These are phyloP conservation scores for Wickerhamomyces xylosicus DNA, from an alignment of 805 yeast genomes.

Conservation along the genomic window DNA sequence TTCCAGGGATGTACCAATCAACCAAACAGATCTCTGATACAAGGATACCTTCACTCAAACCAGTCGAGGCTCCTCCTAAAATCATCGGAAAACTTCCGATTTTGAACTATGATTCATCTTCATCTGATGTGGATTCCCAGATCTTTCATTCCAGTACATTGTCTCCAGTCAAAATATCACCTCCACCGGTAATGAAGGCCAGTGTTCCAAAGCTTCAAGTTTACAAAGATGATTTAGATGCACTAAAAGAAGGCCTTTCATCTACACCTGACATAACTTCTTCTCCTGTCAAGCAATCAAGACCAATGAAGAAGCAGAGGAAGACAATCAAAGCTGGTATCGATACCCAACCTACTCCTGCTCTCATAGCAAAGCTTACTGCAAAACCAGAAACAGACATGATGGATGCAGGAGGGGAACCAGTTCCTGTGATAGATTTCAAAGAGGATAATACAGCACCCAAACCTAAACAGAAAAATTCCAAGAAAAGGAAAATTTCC, in stretches of 20 bases:
- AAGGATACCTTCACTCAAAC: neutral
- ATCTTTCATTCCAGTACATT: neutral
- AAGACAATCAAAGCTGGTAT: too few relatives aligned
- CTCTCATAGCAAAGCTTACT: too few relatives aligned
- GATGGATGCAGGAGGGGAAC: too few relatives aligned
- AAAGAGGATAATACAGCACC: too few relatives aligned
- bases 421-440: too few relatives aligned
- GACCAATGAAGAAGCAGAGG: too few relatives aligned
- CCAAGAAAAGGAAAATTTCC: slow-evolving; percentile 18
- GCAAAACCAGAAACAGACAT: too few relatives aligned
- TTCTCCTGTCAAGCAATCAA: too few relatives aligned
- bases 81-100: too few relatives aligned
- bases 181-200: neutral
- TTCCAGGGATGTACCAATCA: neutral
- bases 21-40: neutral
- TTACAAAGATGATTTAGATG: neutral
- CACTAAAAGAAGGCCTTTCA: too few relatives aligned
- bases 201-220: neutral
- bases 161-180: neutral
- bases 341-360: too few relatives aligned
- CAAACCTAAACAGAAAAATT: slow-evolving; percentile 20
- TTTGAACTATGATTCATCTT: neutral
- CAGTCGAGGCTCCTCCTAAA: neutral
- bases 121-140: neutral
- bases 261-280: too few relatives aligned